Evolutionary conservation across 1,284 basidiomycete species (phyloP), one percentile per base, ranked within the genome.

Genomic region (Meripilus lineatus): DNA sequence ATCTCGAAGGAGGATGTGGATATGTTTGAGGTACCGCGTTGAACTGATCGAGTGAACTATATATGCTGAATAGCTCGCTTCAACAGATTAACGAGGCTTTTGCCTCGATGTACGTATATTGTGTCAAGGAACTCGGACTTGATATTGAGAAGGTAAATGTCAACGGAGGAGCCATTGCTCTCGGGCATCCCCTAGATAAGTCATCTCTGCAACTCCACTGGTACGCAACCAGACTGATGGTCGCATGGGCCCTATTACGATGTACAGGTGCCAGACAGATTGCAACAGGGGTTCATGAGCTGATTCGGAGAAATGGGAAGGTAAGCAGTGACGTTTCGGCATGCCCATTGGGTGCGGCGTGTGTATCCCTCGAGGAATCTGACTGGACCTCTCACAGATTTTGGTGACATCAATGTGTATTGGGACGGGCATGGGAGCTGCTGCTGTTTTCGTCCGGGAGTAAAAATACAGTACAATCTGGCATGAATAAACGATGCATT

Each of bases 51-150:
- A 18, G 22, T 4, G 21, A 39, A 24, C 15, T 7, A 20, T 22
- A 38, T 8, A 20, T 6, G 20, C 6, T 39, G 23, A n/a, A 26
- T 4, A 37, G 7, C 23, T 22, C 38, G n/a, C 25, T n/a, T 32
- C n/a, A 15, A 4, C 44, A 89, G 84, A 84, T 92, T 58, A 97
- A 97, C 65, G 93, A 96, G 63, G 91, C 91, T 1, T 93, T 93
- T 55, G 89, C 91, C 7, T 92, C 89, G 0, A 89, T 92, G 70
- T 89, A 81, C 43, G 79, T 93, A 17, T 93, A 95, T 66, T 83
- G 80, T 42, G 70, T 92, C 36, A 79, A 85, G 51, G 71, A 81
- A 57, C 75, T 96, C 25, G 75, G 74, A 23, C 68, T 96, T n/a
- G 73, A 80, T 52, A 66, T 69, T 23, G 74, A 77, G 40, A 81